Percentiles rank a stretch among this genome's conserved stretches.
Evolutionary conservation across 2,329 filamentous ascomycete genomes (phyloP).

Genomic region (Fusarium fujikuroi): DNA sequence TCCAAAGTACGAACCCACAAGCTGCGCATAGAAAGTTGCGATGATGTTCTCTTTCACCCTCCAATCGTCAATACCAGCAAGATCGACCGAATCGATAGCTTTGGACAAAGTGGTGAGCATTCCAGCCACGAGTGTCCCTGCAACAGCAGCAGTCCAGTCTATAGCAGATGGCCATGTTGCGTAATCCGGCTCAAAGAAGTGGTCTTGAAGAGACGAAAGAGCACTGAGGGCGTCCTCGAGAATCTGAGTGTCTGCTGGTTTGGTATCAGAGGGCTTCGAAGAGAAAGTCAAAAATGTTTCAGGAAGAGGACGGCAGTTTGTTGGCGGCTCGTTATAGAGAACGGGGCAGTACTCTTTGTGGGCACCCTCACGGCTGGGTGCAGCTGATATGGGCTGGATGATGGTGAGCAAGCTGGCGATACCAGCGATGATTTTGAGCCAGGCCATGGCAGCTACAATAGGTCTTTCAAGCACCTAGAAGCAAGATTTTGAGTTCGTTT

Average conservation of each 20-base stretch:
- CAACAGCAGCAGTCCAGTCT: slow-evolving; percentile 92
- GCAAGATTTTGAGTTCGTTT: background rate
- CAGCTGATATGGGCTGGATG: slow-evolving; percentile 17
- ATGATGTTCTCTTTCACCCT: slow-evolving; percentile 79
- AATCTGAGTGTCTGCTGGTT: slow-evolving; percentile 38
- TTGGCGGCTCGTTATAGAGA: slow-evolving; percentile 31
- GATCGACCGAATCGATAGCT: slow-evolving; percentile 57
- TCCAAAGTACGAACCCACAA: slow-evolving; percentile 83
- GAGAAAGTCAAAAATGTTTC: slow-evolving; percentile 38
- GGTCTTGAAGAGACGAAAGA: slow-evolving; percentile 78
- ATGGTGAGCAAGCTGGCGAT: slow-evolving; percentile 14
- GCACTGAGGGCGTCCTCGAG: slow-evolving; percentile 68
- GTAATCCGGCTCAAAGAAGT: slow-evolving; percentile 80
- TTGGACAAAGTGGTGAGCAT: slow-evolving; percentile 76
- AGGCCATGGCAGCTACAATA: slow-evolving; percentile 19
- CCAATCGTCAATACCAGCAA: slow-evolving; percentile 52
- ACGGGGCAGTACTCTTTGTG: slow-evolving; percentile 38
- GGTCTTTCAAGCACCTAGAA: background rate
- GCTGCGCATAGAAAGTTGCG: slow-evolving; percentile 82
- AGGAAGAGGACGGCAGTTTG: slow-evolving; percentile 33
- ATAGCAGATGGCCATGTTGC: slow-evolving; percentile 88
- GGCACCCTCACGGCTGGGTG: slow-evolving; percentile 15
- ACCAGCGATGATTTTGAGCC: slow-evolving; percentile 22
- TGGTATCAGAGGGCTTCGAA: slow-evolving; percentile 1
- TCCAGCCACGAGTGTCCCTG: slow-evolving; percentile 81